These are phyloP conservation scores for Curvularia spicifera DNA, from an alignment of 2,329 filamentous ascomycete genomes.

Conservation along the genomic window DNA sequence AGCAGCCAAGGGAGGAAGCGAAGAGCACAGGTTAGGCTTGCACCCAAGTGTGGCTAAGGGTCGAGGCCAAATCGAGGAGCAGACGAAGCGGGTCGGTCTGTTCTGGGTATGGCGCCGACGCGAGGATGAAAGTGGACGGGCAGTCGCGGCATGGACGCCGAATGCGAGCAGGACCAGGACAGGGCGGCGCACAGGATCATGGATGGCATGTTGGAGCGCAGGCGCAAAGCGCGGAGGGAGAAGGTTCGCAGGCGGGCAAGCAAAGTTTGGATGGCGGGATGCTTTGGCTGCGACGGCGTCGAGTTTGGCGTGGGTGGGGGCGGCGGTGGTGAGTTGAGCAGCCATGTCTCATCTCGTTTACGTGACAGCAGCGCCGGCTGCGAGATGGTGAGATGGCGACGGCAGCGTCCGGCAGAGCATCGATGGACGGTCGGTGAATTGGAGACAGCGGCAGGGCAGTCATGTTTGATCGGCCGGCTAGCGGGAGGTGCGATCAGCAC, in stretches of 20 bases:
- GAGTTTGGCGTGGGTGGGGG: constrained; percentile 2
- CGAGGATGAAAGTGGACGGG: background rate
- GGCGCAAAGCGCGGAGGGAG: constrained; percentile 1
- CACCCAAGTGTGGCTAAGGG: constrained; percentile 27
- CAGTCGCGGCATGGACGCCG: constrained; percentile 24
- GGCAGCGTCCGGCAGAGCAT: background rate
- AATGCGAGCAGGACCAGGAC: constrained; percentile 5
- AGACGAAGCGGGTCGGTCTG: constrained; percentile 17
- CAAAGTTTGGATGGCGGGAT: constrained; percentile 9
- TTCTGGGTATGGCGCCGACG: background rate
- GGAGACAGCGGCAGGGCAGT: constrained; percentile 14
- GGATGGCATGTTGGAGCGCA: background rate
- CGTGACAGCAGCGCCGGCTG: background rate
- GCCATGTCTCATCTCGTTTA: constrained; percentile 2
- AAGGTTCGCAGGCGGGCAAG: background rate
- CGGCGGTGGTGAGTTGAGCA: background rate
- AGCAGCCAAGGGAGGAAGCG: constrained; percentile 26
- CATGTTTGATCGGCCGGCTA: constrained; percentile 44
- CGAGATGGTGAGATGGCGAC: background rate
- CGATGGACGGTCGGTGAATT: constrained; percentile 23
- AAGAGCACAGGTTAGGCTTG: constrained; percentile 3
- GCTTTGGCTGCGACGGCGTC: constrained; percentile 6
- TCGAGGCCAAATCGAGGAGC: constrained; percentile 16
- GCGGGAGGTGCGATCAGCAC: constrained; percentile 28
- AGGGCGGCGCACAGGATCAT: background rate